Conservation (phyloP, 192 early-diverging fungal species). For the Tieghemiomyces parasiticus region DNA sequence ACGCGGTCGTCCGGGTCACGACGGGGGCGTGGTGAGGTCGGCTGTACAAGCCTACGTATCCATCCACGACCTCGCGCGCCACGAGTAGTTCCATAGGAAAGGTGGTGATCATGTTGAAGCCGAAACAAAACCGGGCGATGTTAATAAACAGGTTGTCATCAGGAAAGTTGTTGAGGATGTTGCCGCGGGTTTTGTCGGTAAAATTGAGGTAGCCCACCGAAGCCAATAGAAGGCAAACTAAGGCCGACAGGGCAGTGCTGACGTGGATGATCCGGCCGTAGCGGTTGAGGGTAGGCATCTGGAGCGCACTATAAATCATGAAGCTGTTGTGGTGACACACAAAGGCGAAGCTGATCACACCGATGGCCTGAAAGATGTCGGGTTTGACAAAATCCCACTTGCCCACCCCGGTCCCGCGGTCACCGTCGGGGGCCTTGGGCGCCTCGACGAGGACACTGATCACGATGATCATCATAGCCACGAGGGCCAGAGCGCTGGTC, state of each 20-base stretch:
- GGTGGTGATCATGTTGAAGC: conserved; percentile 90
- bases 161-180: conserved; percentile 83
- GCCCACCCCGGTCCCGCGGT: conserved; percentile 28
- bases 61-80: conserved; percentile 65
- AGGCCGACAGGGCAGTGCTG: conserved; percentile 53
- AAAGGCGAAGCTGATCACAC: conserved; percentile 89
- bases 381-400: conserved; percentile 26
- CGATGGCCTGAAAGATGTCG: conserved; percentile 65
- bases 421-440: conserved; percentile 31
- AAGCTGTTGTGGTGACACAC: conserved; percentile 95
- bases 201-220: conserved; percentile 64
- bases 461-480: conserved; percentile 66
- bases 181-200: conserved; percentile 71
- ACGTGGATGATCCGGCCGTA: conserved; percentile 72
- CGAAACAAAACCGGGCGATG: conserved; percentile 72
- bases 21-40: background rate
- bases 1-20: background rate
- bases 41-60: conserved; percentile 17
- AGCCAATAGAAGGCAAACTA: conserved; percentile 56
- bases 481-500: conserved; percentile 69
- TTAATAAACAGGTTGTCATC: conserved; percentile 65
- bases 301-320: conserved; percentile 73
- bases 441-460: conserved; percentile 56
- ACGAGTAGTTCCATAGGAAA: conserved; percentile 85
- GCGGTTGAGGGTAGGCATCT: conserved; percentile 71